Evolutionary conservation across 2,329 filamentous ascomycete genomes (phyloP), one percentile per base, ranked within the genome.

Genomic region (Ophiostoma quercus): DNA sequence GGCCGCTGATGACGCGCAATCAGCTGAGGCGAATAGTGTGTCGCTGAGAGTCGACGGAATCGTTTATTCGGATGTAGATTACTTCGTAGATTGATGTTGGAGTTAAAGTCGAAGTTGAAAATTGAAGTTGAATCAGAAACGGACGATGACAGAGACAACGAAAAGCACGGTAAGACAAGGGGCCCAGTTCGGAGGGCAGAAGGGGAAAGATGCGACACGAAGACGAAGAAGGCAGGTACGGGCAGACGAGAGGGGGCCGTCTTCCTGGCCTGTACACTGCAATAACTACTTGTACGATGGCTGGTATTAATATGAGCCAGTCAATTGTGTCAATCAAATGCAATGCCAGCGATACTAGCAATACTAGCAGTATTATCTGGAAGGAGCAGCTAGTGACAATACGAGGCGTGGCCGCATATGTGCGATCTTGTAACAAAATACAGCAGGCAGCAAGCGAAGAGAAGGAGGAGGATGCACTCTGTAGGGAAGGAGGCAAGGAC

Each of bases 171-270:
- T 57, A 57, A 57, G 22, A 57, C 22, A 57, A 22, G 51, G 51
- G 51, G 51, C n/a, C 51, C 51, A 57, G 51, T 47, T 47, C 43
- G 14, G 43, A 47, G 43, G 43, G 43, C 43, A 47, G 43, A 47
- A 25, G 22, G 51, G 51, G 22, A 29, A 41, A 67, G 66, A 60
- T 70, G 69, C 54, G 69, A 70, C 69, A 70, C 68, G 51, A 60
- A 54, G 63, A 70, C 68, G 51, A 60, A 54, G 47, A 67, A 67
- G 63, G 63, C 65, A 69, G 63, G 63, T 67, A 57, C 22, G 51
- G n/a, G 34, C 34, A 34, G 34, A 34, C 34, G 34, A 34, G 51
- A 57, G 51, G 22, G 22, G 51, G 7, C n/a, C 5, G 5, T 47
- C 6, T 47, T 47, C 51, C 51, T 57, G 51, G 60, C 2, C 47